Conservation (phyloP, 371 early-diverging fungal species). For the Rhizomucor pusillus region DNA sequence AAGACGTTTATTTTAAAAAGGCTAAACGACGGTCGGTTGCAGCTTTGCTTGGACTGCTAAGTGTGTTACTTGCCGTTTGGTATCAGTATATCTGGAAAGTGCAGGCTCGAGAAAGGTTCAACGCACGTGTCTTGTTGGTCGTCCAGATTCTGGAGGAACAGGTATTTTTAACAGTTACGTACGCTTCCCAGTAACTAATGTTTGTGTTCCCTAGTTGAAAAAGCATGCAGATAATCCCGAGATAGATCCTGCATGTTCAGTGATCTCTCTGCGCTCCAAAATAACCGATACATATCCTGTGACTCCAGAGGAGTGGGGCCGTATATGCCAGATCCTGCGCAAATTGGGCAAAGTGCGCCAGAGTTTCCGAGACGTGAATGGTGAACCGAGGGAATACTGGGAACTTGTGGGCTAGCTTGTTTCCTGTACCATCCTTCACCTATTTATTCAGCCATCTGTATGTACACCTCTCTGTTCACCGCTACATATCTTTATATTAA, state of each 20-base stretch:
- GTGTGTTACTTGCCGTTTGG: background rate
- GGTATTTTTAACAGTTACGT: constrained; percentile 6
- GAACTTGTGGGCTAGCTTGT: constrained; percentile 3
- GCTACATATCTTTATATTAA: no score
- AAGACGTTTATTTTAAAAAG: background rate
- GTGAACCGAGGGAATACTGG: constrained; percentile 18
- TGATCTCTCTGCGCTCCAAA: constrained; percentile 7
- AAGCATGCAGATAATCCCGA: constrained; percentile 12
- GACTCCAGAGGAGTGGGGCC: constrained; percentile 13
- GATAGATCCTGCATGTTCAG: constrained; percentile 11
- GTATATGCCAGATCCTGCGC: constrained; percentile 3
- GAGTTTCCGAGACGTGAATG: constrained; percentile 9
- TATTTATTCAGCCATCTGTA: no score
- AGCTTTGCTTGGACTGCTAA: background rate
- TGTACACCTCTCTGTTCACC: no score
- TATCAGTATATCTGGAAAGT: constrained; percentile 6
- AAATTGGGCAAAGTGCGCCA: constrained; percentile 11
- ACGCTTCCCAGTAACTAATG: background rate
- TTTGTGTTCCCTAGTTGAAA: constrained; percentile 12
- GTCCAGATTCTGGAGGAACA: constrained; percentile 12
- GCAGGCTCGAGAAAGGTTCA: background rate
- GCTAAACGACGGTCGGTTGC: background rate
- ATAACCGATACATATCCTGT: constrained; percentile 5
- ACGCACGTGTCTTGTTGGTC: background rate
- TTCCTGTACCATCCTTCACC: no score